Evolutionary conservation across 441 rosid genomes (phyloP).

Genomic region (Flueggea neowawraea): DNA sequence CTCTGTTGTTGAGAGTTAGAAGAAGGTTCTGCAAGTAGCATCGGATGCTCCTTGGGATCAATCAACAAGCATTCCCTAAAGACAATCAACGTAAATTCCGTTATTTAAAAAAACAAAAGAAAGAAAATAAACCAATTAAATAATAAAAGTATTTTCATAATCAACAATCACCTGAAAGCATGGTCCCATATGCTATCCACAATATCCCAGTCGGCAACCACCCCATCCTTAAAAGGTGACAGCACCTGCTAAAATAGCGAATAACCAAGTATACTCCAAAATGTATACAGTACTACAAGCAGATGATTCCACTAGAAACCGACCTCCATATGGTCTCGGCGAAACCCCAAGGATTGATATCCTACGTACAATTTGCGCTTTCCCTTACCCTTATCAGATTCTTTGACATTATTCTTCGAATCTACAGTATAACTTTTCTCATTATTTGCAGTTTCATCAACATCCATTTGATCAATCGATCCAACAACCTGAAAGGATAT

Average conservation of each 20-base stretch:
- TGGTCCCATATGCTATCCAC: conserved; percentile 99
- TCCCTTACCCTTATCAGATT: conserved; percentile 58
- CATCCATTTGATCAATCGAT: conserved; percentile 87
- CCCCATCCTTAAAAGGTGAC: conserved; percentile 88
- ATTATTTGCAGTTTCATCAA: conserved; percentile 53
- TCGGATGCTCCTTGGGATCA: conserved; percentile 99
- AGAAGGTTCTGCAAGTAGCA: conserved; percentile 98
- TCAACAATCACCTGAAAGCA: conserved; percentile 65
- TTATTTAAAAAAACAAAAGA: background rate
- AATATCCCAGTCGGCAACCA: conserved; percentile 96
- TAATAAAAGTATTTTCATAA: background rate
- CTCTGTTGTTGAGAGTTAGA: conserved; percentile 89
- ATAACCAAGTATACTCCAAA: conserved; percentile 7
- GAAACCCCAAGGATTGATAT: conserved; percentile 85
- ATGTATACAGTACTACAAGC: background rate
- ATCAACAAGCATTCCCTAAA: conserved; percentile 83
- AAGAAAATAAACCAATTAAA: background rate
- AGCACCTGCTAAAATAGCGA: conserved; percentile 47
- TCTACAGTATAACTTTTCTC: conserved; percentile 49
- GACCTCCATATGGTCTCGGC: conserved; percentile 97
- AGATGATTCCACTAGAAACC: conserved; percentile 12
- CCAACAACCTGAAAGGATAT: conserved; percentile 56
- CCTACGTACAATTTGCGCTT: conserved; percentile 87
- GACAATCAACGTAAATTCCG: background rate
- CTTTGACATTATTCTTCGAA: conserved; percentile 49